A percentile compares a stretch with the other conserved stretches of the same genome.
phyloP scores from a whole-genome alignment of 805 yeast genomes.

The Kodamaea neixiangensis region DNA sequence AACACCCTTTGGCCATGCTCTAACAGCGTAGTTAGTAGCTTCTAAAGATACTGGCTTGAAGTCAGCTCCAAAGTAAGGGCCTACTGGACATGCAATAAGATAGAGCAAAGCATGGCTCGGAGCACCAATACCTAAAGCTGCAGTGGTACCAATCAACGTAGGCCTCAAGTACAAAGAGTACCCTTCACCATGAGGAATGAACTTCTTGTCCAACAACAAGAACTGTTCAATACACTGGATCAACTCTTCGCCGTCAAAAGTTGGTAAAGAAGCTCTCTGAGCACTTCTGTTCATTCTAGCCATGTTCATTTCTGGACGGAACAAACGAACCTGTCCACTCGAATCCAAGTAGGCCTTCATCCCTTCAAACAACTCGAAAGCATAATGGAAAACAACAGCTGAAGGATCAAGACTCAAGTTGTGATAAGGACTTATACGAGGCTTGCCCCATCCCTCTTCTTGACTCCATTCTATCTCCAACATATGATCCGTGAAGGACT shows the following conservation, averaged over 20 bases:
- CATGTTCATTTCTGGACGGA: conserved; percentile 30
- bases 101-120: conserved; percentile 29
- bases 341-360: conserved; percentile 32
- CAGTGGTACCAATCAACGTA: conserved; percentile 29
- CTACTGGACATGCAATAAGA: conserved; percentile 30
- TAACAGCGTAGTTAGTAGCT: conserved; percentile 92
- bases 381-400: conserved; percentile 29
- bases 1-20: conserved; percentile 99
- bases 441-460: conserved; percentile 30
- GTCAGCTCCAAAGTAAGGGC: conserved; percentile 67
- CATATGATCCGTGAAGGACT: conserved; percentile 32
- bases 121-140: conserved; percentile 24
- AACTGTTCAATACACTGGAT: conserved; percentile 26
- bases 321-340: conserved; percentile 24
- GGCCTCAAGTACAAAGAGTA: conserved; percentile 33
- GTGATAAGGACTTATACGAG: conserved; percentile 30
- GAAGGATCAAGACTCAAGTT: conserved; percentile 27
- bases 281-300: conserved; percentile 29
- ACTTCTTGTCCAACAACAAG: conserved; percentile 23
- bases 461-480: conserved; percentile 31
- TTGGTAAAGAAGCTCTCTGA: conserved; percentile 27
- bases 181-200: conserved; percentile 28
- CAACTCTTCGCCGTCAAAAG: conserved; percentile 29
- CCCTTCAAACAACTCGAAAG: conserved; percentile 33
- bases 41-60: conserved; percentile 93